Percentiles rank a stretch among this genome's conserved stretches.
phyloP scores from a whole-genome alignment of 1,284 basidiomycete species.

The Bjerkandera adusta region DNA sequence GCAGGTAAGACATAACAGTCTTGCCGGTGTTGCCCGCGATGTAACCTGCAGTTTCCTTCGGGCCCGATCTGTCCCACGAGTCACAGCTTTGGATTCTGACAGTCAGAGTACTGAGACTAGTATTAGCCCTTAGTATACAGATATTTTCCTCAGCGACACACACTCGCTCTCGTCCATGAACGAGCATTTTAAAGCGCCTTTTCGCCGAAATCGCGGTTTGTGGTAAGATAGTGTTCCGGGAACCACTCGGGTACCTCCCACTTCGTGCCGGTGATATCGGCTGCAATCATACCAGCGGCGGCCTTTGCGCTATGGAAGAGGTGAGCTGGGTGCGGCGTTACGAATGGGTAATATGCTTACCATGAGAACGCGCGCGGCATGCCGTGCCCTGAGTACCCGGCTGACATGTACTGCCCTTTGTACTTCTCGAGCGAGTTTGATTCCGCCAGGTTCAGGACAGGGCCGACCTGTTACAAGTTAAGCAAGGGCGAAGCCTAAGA shows the following conservation, averaged over 20 bases:
- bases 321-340: background rate
- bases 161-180: too few species aligned
- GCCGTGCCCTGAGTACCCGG: conserved; percentile 77
- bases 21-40: too few species aligned
- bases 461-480: conserved; percentile 54
- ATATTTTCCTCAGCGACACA: too few species aligned
- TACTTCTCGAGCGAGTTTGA: conserved; percentile 23
- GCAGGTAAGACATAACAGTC: too few species aligned
- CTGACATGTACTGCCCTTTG: conserved; percentile 69
- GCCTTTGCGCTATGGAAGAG: conserved; percentile 53
- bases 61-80: too few species aligned
- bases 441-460: conserved; percentile 39
- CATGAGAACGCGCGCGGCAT: conserved; percentile 78
- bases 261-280: conserved; percentile 42
- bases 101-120: too few species aligned
- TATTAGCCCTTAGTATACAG: too few species aligned
- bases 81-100: too few species aligned
- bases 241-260: conserved; percentile 64
- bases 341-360: conserved; percentile 36
- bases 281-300: conserved; percentile 61
- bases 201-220: too few species aligned
- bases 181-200: too few species aligned
- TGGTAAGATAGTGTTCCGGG: conserved; percentile 59
- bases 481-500: background rate
- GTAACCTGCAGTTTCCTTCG: too few species aligned